A percentile compares a stretch with the other conserved stretches of the same genome.
phyloP scores from a whole-genome alignment of 345 rosid genomes.

The Eucalyptus dawsonii region DNA sequence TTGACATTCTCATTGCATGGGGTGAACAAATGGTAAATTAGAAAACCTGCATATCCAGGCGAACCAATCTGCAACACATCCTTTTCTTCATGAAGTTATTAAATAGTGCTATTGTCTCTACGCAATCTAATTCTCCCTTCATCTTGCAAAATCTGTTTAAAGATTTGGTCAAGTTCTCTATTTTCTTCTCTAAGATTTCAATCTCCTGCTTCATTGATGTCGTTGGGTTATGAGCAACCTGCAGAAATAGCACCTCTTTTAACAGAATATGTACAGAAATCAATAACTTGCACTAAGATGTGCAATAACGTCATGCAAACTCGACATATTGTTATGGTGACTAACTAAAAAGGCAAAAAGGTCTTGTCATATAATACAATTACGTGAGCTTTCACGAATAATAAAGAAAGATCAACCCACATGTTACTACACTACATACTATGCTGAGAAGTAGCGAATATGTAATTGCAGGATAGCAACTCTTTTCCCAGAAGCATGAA shows the following conservation, averaged over 20 bases:
- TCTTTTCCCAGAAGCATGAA: background rate
- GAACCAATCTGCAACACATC: constrained; percentile 33
- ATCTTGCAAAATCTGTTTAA: constrained; percentile 21
- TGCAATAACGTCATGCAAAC: background rate
- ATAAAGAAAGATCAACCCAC: background rate
- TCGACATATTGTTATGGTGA: background rate
- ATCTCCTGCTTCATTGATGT: constrained; percentile 28
- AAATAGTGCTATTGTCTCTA: constrained; percentile 21
- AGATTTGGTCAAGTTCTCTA: constrained; percentile 29
- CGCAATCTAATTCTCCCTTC: constrained; percentile 29
- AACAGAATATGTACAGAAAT: background rate
- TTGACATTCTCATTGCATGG: background rate
- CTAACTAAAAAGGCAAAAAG: background rate
- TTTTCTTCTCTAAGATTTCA: constrained; percentile 36
- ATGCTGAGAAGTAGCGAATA: background rate
- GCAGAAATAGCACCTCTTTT: background rate
- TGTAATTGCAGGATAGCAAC: background rate
- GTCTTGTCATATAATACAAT: background rate
- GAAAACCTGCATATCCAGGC: constrained; percentile 55
- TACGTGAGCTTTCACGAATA: background rate
- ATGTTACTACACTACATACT: background rate
- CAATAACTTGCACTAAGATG: background rate
- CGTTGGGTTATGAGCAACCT: constrained; percentile 26
- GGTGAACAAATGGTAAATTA: background rate
- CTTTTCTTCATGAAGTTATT: constrained; percentile 41